These are phyloP conservation scores for Neckera pumila DNA, from an alignment of 225 moss, liverwort and hornwort species.

Conservation along the genomic window DNA sequence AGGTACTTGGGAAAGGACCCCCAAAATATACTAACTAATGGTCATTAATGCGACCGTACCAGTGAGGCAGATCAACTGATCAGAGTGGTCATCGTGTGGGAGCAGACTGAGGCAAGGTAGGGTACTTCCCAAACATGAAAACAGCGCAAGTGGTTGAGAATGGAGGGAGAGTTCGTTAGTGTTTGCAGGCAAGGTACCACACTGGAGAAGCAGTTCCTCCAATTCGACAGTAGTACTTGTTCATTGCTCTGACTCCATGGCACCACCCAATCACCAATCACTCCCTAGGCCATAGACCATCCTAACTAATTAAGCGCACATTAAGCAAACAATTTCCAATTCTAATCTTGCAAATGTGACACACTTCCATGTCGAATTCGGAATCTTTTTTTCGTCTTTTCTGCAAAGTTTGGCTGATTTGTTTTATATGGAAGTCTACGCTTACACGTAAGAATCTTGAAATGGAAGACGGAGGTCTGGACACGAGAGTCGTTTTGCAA, in stretches of 20 bases:
- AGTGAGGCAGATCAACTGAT: background rate
- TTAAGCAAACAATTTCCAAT: background rate
- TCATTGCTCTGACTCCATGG: background rate
- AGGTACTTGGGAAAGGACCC: background rate
- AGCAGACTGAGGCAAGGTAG: background rate
- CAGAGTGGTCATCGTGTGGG: background rate
- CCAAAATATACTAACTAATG: background rate
- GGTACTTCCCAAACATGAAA: background rate
- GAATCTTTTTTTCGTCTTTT: background rate
- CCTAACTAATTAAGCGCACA: too few relatives aligned
- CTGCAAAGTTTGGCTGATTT: background rate
- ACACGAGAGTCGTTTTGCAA: background rate
- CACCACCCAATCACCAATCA: background rate
- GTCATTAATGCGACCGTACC: background rate
- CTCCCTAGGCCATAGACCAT: background rate
- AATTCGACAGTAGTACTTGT: background rate
- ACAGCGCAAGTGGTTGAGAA: constrained; percentile 4
- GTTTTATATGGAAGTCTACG: background rate
- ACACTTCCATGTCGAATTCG: background rate
- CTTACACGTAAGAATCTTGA: too few relatives aligned
- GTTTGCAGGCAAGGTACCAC: background rate
- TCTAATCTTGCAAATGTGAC: background rate
- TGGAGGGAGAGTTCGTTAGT: constrained; percentile 17
- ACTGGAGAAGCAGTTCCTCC: background rate
- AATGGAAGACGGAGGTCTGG: background rate